Conservation (phyloP, 345 rosid genomes). For the Murraya koenigii region DNA sequence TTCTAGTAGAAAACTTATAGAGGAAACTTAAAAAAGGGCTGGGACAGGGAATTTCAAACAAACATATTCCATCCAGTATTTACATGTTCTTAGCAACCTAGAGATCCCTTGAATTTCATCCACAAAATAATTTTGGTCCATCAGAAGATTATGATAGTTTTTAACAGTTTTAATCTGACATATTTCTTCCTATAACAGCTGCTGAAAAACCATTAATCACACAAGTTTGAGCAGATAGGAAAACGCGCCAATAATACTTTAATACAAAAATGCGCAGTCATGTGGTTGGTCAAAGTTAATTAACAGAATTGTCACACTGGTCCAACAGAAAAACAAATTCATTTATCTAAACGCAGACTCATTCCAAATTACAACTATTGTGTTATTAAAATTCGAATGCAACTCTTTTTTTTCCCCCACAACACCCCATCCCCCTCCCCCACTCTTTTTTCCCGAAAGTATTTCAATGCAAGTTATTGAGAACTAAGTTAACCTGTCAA, state of each 20-base stretch:
- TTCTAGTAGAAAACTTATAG: neutral
- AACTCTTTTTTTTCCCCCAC: too few species aligned
- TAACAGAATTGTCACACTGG: neutral
- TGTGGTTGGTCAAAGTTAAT: neutral
- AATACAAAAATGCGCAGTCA: neutral
- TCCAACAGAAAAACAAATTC: neutral
- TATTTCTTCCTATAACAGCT: neutral
- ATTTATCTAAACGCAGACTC: neutral
- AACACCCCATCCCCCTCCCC: too few species aligned
- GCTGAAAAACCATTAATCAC: neutral
- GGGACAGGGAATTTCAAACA: neutral
- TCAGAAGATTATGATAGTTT: neutral
- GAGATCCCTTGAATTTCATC: neutral
- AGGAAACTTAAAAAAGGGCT: neutral
- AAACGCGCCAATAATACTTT: neutral
- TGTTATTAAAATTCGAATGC: too few species aligned
- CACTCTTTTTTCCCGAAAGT: too few species aligned
- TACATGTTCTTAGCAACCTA: neutral
- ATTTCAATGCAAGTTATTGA: neutral
- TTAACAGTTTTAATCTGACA: neutral
- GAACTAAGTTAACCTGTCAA: conserved; percentile 62
- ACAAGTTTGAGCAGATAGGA: neutral
- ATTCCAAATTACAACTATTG: neutral
- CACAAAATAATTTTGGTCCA: neutral
- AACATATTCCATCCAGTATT: neutral